Evolutionary conservation across 2,329 filamentous ascomycete species (phyloP).

Genomic region (Colletotrichum somersetense): DNA sequence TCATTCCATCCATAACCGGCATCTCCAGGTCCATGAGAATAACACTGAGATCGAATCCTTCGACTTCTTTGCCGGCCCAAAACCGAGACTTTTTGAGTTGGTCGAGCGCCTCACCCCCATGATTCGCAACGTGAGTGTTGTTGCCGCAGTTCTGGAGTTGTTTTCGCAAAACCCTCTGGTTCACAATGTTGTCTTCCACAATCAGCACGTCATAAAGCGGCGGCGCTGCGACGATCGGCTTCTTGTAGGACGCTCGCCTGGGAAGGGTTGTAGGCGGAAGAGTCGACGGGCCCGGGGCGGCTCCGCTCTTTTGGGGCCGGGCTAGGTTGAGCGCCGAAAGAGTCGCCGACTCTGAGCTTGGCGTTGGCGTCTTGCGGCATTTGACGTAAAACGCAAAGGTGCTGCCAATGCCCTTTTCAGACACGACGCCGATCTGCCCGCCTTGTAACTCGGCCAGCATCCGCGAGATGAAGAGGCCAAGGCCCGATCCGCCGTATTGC

Average conservation of each 20-base stretch:
- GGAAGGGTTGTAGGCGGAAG: slow-evolving; percentile 25
- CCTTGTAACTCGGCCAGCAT: slow-evolving; percentile 83
- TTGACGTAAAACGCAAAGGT: slow-evolving; percentile 84
- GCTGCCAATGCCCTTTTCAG: slow-evolving; percentile 75
- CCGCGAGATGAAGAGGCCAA: slow-evolving; percentile 81
- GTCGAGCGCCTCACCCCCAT: slow-evolving; percentile 73
- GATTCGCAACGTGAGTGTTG: slow-evolving; percentile 72
- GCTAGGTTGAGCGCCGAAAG: slow-evolving; percentile 53
- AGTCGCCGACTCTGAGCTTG: slow-evolving; percentile 53
- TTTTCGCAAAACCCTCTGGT: slow-evolving; percentile 73
- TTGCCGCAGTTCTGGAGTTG: slow-evolving; percentile 73
- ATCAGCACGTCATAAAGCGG: slow-evolving; percentile 67
- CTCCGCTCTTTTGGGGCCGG: slow-evolving; percentile 44
- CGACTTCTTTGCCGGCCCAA: slow-evolving; percentile 63
- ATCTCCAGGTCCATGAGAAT: slow-evolving; percentile 87
- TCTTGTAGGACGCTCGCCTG: slow-evolving; percentile 26
- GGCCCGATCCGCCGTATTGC: slow-evolving; percentile 77
- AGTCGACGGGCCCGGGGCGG: slow-evolving; percentile 19
- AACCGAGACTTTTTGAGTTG: slow-evolving; percentile 67
- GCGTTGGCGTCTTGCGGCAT: slow-evolving; percentile 66
- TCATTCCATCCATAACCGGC: slow-evolving; percentile 86
- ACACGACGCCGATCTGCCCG: slow-evolving; percentile 80
- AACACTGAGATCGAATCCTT: slow-evolving; percentile 70
- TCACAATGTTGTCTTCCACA: slow-evolving; percentile 77
- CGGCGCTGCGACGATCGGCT: not conserved